Evolutionary conservation across 148 eudicot species (phyloP).

Genomic region (Beta vulgaris): DNA sequence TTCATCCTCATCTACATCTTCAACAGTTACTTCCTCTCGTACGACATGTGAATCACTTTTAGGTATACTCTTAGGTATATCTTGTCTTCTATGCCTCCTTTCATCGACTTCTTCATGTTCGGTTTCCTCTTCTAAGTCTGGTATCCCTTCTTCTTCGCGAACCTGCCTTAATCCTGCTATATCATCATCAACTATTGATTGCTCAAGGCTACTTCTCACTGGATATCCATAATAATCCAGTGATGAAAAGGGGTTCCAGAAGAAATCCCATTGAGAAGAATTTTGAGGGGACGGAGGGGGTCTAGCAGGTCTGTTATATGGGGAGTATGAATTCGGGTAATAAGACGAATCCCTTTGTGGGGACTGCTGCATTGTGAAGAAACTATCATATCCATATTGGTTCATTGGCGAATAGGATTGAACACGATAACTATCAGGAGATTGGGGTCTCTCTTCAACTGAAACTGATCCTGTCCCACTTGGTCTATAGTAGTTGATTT

Average conservation of each 20-base stretch:
- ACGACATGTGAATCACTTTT: conserved; percentile 18
- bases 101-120: conserved; percentile 66
- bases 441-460: conserved; percentile 69
- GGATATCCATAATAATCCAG: conserved; percentile 86
- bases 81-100: conserved; percentile 32
- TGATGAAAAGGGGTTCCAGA: conserved; percentile 97
- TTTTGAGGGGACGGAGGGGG: conserved; percentile 77
- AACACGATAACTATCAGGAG: conserved; percentile 70
- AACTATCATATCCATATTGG: conserved; percentile 63
- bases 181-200: conserved; percentile 62
- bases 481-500: conserved; percentile 61
- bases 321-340: conserved; percentile 47
- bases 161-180: conserved; percentile 64
- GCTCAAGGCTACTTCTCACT: conserved; percentile 57
- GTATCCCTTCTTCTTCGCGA: conserved; percentile 96
- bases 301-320: conserved; percentile 44
- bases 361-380: conserved; percentile 77
- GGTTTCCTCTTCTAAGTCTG: conserved; percentile 89
- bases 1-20: conserved; percentile 63
- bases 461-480: conserved; percentile 71
- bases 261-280: conserved; percentile 93
- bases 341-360: conserved; percentile 51
- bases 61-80: conserved; percentile 28
- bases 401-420: conserved; percentile 65
- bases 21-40: conserved; percentile 61